Base-by-base conservation (phyloP, 75 land plant genomes). In the Sequoiadendron giganteum region DNA sequence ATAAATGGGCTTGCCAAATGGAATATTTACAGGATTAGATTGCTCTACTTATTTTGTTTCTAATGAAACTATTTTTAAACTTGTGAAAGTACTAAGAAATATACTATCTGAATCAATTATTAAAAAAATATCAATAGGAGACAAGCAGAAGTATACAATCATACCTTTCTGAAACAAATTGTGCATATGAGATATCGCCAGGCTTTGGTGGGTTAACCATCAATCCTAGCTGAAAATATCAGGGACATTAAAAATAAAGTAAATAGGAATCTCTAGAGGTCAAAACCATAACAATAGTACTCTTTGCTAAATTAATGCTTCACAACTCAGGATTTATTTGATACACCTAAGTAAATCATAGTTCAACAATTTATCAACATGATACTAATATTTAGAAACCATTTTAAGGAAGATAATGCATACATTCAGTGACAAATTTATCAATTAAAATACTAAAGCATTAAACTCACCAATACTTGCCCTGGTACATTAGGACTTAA, bases 131-230 rank as follows among this genome's bases (percentile, higher is more conserved):
- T 45, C 10, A 16, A 75, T 5, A 47, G n/a, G 16, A 82, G 32
- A 82, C 47, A 47, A 47, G 14, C 25, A 25, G 11, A 84, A 84
- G n/a, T 43, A 25, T 39, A n/a, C 16, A 13, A 82, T 48, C 86
- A 75, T 88, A 97, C 99, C 99, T 95, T 88, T 98, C 99, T 73
- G 89, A 77, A n/a, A 70, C 85, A 89, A 90, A 98, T 87, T 86
- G 90, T n/a, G 87, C 88, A 87, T 98, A 98, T 61, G 99, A 98
- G 52, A 95, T 89, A 87, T 98, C 99, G 30, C 94, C 94, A 72
- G 97, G 99, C 90, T 92, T 95, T 73, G 95, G 99, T 39, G 99
- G 99, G 73, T 93, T 95, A 86, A 97, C 99, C 99, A 98, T 97
- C 85, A 96, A 85, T 13, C 97, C 99, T 86, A 96, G 78, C 99